Evolutionary conservation across 73 alveolate genomes (phyloP).

Genomic region (Urostyla sp.): DNA sequence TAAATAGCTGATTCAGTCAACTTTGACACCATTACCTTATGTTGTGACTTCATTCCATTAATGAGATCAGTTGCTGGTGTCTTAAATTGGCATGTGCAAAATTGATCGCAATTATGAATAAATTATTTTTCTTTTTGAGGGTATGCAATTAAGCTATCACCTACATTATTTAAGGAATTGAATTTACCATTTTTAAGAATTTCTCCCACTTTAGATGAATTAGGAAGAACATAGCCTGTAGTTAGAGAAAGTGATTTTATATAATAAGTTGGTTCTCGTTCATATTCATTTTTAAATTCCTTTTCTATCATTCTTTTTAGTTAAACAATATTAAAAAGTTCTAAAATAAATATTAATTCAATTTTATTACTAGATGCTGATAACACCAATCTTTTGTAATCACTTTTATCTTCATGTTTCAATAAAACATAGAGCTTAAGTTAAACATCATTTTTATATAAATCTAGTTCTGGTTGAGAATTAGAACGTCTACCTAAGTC

Average conservation of each 20-base stretch:
- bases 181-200: slow-evolving; percentile 21
- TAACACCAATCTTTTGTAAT: slow-evolving; percentile 19
- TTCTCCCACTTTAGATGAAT: slow-evolving; percentile 49
- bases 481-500: no score
- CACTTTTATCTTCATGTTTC: slow-evolving; percentile 48
- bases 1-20: slow-evolving; percentile 29
- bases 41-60: not conserved
- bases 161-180: not conserved
- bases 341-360: not conserved
- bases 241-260: slow-evolving; percentile 11
- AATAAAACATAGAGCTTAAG: slow-evolving; percentile 10
- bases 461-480: no score
- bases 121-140: slow-evolving; percentile 37
- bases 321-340: slow-evolving; percentile 24
- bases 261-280: slow-evolving; percentile 13
- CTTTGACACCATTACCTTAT: slow-evolving; percentile 17
- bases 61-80: slow-evolving; percentile 48
- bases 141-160: slow-evolving; percentile 40
- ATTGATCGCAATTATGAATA: slow-evolving; percentile 37
- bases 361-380: slow-evolving; percentile 30
- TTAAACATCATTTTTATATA: slow-evolving; percentile 21
- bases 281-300: slow-evolving; percentile 37
- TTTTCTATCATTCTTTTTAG: slow-evolving; percentile 20
- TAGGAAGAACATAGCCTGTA: slow-evolving; percentile 47
- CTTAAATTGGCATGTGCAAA: slow-evolving; percentile 34